A percentile compares a stretch with the other conserved stretches of the same genome.
These are phyloP conservation scores for Fusarium sulawesiense DNA, from an alignment of 2,329 filamentous ascomycete species.

Conservation along the genomic window DNA sequence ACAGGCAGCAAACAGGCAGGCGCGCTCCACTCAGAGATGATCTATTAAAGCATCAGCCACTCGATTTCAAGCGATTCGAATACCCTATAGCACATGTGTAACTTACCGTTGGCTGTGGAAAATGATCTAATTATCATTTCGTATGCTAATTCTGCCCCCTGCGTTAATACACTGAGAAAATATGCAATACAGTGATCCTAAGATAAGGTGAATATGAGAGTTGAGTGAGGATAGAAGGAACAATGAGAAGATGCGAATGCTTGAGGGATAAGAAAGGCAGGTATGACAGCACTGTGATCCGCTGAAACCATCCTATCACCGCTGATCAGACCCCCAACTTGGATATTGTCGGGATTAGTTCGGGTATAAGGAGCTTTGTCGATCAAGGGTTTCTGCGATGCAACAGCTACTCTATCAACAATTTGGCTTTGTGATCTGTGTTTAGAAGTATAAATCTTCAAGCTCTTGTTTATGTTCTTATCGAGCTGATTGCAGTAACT, in stretches of 20 bases:
- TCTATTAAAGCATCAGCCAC: conserved; percentile 9
- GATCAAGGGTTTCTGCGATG: background rate
- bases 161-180: background rate
- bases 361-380: background rate
- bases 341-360: background rate
- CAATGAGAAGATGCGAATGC: background rate
- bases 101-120: background rate
- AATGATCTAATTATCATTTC: background rate
- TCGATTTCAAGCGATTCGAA: background rate
- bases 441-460: accelerated
- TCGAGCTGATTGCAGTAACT: background rate
- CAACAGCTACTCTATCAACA: background rate
- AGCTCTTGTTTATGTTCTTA: background rate
- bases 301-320: background rate
- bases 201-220: background rate
- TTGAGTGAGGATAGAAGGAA: background rate
- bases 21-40: conserved; percentile 25
- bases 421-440: background rate
- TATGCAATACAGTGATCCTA: accelerated
- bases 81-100: background rate
- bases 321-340: background rate
- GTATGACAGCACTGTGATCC: background rate
- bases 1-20: conserved; percentile 37
- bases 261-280: background rate
- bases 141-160: background rate